Base-by-base conservation (phyloP, 768 basidiomycete genomes). In the Auricularia heimuer region DNA sequence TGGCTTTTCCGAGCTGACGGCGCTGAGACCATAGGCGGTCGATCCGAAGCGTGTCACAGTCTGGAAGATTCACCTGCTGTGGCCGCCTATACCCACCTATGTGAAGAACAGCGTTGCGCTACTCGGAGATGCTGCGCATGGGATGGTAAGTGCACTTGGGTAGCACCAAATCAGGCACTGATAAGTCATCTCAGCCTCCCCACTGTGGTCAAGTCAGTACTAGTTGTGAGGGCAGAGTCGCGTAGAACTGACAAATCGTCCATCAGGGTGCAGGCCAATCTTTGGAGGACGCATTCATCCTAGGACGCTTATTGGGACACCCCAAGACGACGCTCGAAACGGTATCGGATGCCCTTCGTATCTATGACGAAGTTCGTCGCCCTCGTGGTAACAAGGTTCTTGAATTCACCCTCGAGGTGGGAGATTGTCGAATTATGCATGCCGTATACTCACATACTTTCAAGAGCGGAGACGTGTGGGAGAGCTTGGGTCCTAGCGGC, bases 271-370 rank as follows among this genome's bases (percentile, higher is more conserved):
- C 47, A 18, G 47, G 47, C 11, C 47, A 51, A 18, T 16, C 47
- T 21, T 18, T 51, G 11, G 47, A 73, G 69, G 71, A 72, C 62
- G 71, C 71, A 3, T 71, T 70, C 65, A 67, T 71, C 18, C 67
- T 72, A n/a, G 71, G 69, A 2, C 67, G 68, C 29, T 68, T 70
- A 35, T 67, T 70, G n/a, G 63, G 67, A 12, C 65, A 69, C 64
- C 63, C 64, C 3, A 67, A 63, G 34, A 64, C 65, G 18, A 68
- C 63, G 1, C 63, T 51, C n/a, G 29, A 47, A 10, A 67, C 45
- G 33, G 35, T 71, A 3, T 61, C 67, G 18, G 62, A 45, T 3
- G 68, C 63, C 2, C 67, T 73, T 18, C 62, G 47, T 12, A 45
- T 68, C 18, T 72, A 73, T 60, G 70, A 72, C 39, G 36, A 67